Percentiles rank a stretch among this genome's conserved stretches.
Evolutionary conservation across 2,329 filamentous ascomycete genomes (phyloP).

Genomic region (Aspergillus sp.): DNA sequence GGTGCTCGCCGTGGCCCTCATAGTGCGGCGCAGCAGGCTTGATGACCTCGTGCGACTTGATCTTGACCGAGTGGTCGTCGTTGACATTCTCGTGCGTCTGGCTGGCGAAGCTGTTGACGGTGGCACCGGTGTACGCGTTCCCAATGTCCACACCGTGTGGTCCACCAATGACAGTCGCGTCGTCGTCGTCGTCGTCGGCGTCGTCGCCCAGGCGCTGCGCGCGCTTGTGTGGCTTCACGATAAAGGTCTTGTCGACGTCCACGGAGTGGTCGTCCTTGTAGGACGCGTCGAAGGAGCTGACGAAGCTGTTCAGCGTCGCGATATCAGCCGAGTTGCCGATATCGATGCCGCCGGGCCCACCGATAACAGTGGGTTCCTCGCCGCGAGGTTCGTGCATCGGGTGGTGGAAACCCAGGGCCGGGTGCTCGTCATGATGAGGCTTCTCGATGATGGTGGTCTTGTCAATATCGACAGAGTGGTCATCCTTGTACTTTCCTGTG

Average conservation of each 20-base stretch:
- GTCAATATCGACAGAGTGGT: conserved; percentile 16
- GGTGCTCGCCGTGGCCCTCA: background rate
- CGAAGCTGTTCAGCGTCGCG: conserved; percentile 17
- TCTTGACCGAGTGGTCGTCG: conserved; percentile 15
- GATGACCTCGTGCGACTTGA: background rate
- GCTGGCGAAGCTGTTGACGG: background rate
- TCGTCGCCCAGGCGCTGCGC: background rate
- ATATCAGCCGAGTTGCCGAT: conserved; percentile 18
- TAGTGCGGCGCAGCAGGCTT: background rate
- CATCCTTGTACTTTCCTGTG: conserved; percentile 7
- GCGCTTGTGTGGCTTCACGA: background rate
- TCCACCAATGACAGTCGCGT: background rate
- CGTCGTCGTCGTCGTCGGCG: background rate
- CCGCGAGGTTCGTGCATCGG: background rate
- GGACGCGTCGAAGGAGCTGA: conserved; percentile 22
- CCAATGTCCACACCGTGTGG: background rate
- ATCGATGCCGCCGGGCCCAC: conserved; percentile 7
- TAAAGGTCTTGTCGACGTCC: conserved; percentile 9
- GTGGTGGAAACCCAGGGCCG: background rate
- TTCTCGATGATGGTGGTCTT: background rate
- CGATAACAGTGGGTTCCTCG: background rate
- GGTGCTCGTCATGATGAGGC: background rate
- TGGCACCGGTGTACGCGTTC: background rate
- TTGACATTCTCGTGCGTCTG: background rate
- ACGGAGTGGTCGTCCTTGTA: conserved; percentile 32